A percentile compares a stretch with the other conserved stretches of the same genome.
Evolutionary conservation across 2,329 filamentous ascomycete species (phyloP).

Genomic region (Colletotrichum sidae): DNA sequence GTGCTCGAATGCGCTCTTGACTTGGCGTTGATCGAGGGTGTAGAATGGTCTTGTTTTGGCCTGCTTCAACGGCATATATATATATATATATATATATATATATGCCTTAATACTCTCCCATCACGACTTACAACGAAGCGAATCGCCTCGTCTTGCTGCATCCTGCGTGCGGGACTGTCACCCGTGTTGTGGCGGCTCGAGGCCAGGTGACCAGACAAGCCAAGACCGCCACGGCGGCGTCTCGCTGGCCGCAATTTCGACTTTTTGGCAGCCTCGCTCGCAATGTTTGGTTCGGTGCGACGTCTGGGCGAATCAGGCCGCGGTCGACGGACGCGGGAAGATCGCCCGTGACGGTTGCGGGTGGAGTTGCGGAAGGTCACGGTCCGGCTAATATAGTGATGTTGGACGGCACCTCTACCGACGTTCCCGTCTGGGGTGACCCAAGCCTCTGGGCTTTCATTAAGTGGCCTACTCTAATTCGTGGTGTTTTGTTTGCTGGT

Average conservation of each 20-base stretch:
- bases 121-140: not conserved
- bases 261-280: not conserved
- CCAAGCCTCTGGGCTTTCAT: conserved; percentile 32
- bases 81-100: conserved; percentile 19
- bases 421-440: conserved; percentile 22
- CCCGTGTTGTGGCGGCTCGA: not conserved
- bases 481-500: not conserved
- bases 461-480: not conserved
- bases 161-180: not conserved
- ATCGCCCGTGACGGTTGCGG: not conserved
- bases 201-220: conserved; percentile 22
- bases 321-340: not conserved
- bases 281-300: not conserved
- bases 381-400: conserved; percentile 26
- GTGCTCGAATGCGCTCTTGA: conserved; percentile 18
- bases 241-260: conserved; percentile 3
- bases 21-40: not conserved
- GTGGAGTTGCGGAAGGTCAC: conserved; percentile 31
- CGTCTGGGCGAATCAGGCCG: conserved; percentile 19
- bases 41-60: not conserved
- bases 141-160: not conserved
- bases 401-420: conserved; percentile 19
- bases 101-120: not conserved
- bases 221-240: conserved; percentile 34
- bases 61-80: conserved; percentile 7